Percentiles rank a stretch among this genome's conserved stretches.
These are phyloP conservation scores for Leptosphaerulina australis DNA, from an alignment of 2,329 filamentous ascomycete species.

Conservation along the genomic window DNA sequence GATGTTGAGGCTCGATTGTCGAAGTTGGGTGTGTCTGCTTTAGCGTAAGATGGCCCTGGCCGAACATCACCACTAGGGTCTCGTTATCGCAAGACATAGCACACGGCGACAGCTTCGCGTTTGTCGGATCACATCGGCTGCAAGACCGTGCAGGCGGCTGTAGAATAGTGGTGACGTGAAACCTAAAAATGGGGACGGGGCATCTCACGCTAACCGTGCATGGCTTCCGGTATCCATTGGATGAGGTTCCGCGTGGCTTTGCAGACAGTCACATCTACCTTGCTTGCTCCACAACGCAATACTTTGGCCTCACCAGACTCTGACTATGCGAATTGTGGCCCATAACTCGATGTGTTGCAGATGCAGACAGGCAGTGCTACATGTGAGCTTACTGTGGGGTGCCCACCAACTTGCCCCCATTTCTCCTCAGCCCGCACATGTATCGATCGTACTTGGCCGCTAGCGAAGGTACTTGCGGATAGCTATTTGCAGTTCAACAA, in stretches of 20 bases:
- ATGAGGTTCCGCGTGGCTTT: conserved; percentile 15
- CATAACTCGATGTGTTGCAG: conserved; percentile 20
- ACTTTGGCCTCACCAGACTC: conserved; percentile 10
- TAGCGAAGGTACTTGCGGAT: conserved; percentile 21
- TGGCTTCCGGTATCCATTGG: conserved; percentile 2
- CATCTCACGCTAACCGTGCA: conserved; percentile 10
- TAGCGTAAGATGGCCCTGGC: not conserved
- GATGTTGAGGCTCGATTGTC: not conserved
- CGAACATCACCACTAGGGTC: not conserved
- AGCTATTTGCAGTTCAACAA: conserved; percentile 27
- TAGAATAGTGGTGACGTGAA: conserved; percentile 17
- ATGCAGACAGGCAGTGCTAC: conserved; percentile 16
- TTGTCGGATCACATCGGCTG: conserved; percentile 16
- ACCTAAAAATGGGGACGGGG: conserved; percentile 3
- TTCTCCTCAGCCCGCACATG: conserved; percentile 26
- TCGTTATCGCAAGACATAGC: conserved; percentile 8
- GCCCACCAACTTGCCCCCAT: conserved; percentile 21
- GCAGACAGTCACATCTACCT: conserved; percentile 1
- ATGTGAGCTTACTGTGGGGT: conserved; percentile 23
- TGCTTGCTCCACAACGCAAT: conserved; percentile 10
- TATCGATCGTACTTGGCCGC: conserved; percentile 16
- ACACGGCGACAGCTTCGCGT: conserved; percentile 6
- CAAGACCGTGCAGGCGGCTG: conserved; percentile 9
- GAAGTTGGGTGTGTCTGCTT: not conserved
- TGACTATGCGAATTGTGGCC: conserved; percentile 1